These are phyloP conservation scores for Blastocystis sp. DNA, from an alignment of 352 stramenopile genomes.

Conservation along the genomic window DNA sequence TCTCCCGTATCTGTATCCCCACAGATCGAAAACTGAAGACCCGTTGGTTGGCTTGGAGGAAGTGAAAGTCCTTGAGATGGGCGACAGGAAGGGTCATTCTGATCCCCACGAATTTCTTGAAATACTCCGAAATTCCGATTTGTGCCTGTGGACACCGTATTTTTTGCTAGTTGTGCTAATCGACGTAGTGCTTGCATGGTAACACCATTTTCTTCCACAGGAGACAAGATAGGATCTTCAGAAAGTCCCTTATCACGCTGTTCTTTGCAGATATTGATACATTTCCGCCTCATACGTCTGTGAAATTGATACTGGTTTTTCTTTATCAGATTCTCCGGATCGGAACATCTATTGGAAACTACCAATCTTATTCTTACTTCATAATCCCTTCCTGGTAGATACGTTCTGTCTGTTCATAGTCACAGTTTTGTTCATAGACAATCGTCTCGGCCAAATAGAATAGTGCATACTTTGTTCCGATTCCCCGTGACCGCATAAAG, in stretches of 20 bases:
- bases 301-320: constrained; percentile 50
- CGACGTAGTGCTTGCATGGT: constrained; percentile 13
- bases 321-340: constrained; percentile 16
- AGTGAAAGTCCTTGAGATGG: background rate
- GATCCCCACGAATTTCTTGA: background rate
- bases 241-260: background rate
- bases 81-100: background rate
- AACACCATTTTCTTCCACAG: background rate
- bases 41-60: background rate
- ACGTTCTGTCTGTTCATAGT: constrained; percentile 19
- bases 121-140: constrained; percentile 30
- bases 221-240: constrained; percentile 12
- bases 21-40: constrained; percentile 10
- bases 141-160: background rate
- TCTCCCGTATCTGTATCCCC: background rate
- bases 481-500: constrained; percentile 20
- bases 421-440: constrained; percentile 32
- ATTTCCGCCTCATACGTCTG: constrained; percentile 22
- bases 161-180: background rate
- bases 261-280: constrained; percentile 30
- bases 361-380: background rate
- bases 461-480: constrained; percentile 17
- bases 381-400: constrained; percentile 53
- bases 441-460: constrained; percentile 37
- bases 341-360: background rate